Conservation (phyloP, 2,329 filamentous ascomycete species). For the Sporothrix brasiliensis region DNA sequence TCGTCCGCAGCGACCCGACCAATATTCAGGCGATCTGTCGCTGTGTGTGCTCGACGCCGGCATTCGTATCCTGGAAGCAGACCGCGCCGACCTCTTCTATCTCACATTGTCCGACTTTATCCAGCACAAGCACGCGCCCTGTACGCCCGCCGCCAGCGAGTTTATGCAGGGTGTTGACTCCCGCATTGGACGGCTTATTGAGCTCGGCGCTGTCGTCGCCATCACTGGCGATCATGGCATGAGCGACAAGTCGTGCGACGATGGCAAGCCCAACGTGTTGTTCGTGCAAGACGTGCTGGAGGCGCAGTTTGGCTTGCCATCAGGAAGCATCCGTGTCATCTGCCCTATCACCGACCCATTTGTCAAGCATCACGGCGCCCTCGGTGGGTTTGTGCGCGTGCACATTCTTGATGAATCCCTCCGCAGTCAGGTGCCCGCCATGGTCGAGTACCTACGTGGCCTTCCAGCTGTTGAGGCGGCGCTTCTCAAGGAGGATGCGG, state of each 20-base stretch:
- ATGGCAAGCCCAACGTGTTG: slow-evolving; percentile 45
- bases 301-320: slow-evolving; percentile 39
- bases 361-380: slow-evolving; percentile 49
- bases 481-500: slow-evolving; percentile 42
- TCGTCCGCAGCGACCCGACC: slow-evolving; percentile 41
- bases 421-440: slow-evolving; percentile 43
- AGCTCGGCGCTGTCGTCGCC: slow-evolving; percentile 45
- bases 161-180: slow-evolving; percentile 46
- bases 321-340: slow-evolving; percentile 44
- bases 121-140: slow-evolving; percentile 50
- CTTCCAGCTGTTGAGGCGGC: slow-evolving; percentile 44
- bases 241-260: slow-evolving; percentile 45
- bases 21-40: slow-evolving; percentile 51
- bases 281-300: slow-evolving; percentile 47
- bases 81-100: slow-evolving; percentile 47
- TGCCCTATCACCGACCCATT: slow-evolving; percentile 51
- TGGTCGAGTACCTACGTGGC: slow-evolving; percentile 40
- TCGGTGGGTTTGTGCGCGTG: slow-evolving; percentile 49
- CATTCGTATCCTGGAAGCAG: slow-evolving; percentile 47
- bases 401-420: slow-evolving; percentile 40
- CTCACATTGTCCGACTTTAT: slow-evolving; percentile 51
- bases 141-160: slow-evolving; percentile 43
- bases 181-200: slow-evolving; percentile 42
- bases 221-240: slow-evolving; percentile 51
- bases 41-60: slow-evolving; percentile 50